Evolutionary conservation across 139 green algal genomes (phyloP).

Genomic region (Desmodesmus armatus): DNA sequence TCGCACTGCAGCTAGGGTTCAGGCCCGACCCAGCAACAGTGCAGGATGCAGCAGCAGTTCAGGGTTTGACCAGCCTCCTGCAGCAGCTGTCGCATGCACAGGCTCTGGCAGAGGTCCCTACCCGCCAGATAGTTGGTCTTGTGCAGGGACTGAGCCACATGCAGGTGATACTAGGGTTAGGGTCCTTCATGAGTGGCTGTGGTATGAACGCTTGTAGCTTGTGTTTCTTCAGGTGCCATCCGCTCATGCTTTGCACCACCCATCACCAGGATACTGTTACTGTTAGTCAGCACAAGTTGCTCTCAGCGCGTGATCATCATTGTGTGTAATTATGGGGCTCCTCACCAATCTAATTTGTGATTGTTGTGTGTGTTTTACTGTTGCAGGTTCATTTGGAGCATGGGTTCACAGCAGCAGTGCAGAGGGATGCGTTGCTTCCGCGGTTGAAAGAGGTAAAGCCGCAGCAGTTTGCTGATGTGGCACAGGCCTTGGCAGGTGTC

Average conservation of each 20-base stretch:
- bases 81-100: slow-evolving; percentile 3
- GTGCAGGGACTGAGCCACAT: slow-evolving; percentile 8
- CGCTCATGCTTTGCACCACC: too few species aligned
- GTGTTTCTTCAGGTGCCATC: too few species aligned
- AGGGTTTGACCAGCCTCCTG: slow-evolving; percentile 19
- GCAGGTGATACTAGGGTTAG: background rate
- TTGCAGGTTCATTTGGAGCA: too few species aligned
- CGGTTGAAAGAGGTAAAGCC: slow-evolving; percentile 18
- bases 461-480: slow-evolving; percentile 31
- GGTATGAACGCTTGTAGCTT: too few species aligned
- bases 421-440: background rate
- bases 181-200: too few species aligned
- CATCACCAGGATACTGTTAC: too few species aligned
- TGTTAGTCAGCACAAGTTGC: too few species aligned
- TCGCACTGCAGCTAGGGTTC: background rate
- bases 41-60: slow-evolving; percentile 16
- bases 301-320: too few species aligned
- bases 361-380: too few species aligned
- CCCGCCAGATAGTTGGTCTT: background rate
- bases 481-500: slow-evolving; percentile 16
- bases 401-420: slow-evolving; percentile 20
- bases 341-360: too few species aligned
- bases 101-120: background rate
- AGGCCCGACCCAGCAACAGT: background rate
- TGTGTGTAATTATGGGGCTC: too few species aligned